Evolutionary conservation across 2,329 filamentous ascomycete genomes (phyloP).

Genomic region (Ceratocystis papillata): DNA sequence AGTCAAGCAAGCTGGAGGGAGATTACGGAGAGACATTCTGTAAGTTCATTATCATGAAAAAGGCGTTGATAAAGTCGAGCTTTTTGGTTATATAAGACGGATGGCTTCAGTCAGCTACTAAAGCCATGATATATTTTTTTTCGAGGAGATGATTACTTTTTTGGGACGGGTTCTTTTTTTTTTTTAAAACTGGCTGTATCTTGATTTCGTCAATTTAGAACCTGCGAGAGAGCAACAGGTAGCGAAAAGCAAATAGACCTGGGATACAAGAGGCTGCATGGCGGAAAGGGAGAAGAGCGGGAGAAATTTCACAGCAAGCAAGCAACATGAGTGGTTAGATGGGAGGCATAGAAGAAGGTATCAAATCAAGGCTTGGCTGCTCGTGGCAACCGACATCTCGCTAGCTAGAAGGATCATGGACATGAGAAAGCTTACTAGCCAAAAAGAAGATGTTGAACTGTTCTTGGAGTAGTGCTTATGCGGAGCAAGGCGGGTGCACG

Average conservation of each 20-base stretch:
- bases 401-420: background rate
- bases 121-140: too few relatives aligned
- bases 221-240: too few relatives aligned
- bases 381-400: background rate
- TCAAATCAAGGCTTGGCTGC: background rate
- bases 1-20: background rate
- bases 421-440: background rate
- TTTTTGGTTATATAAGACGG: background rate
- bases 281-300: background rate
- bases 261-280: background rate
- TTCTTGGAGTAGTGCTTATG: constrained; percentile 11
- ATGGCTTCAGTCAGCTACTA: too few relatives aligned
- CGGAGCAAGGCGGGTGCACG: background rate
- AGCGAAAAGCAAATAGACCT: background rate
- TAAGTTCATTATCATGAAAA: constrained; percentile 2
- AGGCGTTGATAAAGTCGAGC: background rate
- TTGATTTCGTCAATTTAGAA: too few relatives aligned
- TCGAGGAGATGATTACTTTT: too few relatives aligned
- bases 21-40: background rate
- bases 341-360: background rate
- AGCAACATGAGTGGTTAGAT: background rate
- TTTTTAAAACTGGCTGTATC: too few relatives aligned
- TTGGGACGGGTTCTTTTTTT: too few relatives aligned
- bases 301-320: background rate
- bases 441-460: background rate